Percentiles rank a stretch among this genome's conserved stretches.
phyloP scores from a whole-genome alignment of 257 asterid genomes.

The Craterostigma plantagineum region DNA sequence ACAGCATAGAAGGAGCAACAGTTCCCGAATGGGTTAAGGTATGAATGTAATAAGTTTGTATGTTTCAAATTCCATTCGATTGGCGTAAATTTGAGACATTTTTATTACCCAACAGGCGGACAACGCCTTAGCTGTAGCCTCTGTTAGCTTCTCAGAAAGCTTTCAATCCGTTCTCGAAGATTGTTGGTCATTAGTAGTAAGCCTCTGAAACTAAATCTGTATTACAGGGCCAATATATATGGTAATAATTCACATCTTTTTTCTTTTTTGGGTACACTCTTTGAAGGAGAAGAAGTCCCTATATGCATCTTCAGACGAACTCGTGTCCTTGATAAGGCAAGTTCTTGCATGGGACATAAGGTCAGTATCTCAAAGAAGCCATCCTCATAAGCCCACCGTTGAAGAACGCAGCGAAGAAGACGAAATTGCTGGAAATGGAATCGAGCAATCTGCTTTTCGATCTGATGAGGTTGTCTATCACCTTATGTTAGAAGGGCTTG shows the following conservation, averaged over 20 bases:
- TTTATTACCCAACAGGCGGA: conserved; percentile 33
- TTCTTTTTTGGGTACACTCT: not conserved
- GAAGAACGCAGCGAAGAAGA: too few relatives aligned
- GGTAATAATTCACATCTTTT: not conserved
- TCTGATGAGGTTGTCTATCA: conserved; percentile 32
- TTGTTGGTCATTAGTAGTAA: conserved; percentile 58
- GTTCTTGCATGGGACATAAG: conserved; percentile 86
- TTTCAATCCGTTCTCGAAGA: conserved; percentile 40
- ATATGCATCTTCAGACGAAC: conserved; percentile 49
- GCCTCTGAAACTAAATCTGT: conserved; percentile 8
- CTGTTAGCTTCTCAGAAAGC: conserved; percentile 51
- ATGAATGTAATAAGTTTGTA: too few relatives aligned
- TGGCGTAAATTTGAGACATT: not conserved
- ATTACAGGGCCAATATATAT: not conserved
- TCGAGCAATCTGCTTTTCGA: conserved; percentile 8
- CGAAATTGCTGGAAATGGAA: conserved; percentile 18
- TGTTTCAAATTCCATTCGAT: not conserved
- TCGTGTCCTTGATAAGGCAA: conserved; percentile 42
- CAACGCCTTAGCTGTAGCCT: conserved; percentile 40
- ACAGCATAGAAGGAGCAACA: conserved; percentile 51
- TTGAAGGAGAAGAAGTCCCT: conserved; percentile 49
- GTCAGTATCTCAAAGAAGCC: conserved; percentile 62
- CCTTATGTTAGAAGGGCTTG: conserved; percentile 50
- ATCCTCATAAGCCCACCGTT: conserved; percentile 30
- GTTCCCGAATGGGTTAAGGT: conserved; percentile 95